Evolutionary conservation across 306 rosid species (phyloP).

Genomic region (Alnus rubra): DNA sequence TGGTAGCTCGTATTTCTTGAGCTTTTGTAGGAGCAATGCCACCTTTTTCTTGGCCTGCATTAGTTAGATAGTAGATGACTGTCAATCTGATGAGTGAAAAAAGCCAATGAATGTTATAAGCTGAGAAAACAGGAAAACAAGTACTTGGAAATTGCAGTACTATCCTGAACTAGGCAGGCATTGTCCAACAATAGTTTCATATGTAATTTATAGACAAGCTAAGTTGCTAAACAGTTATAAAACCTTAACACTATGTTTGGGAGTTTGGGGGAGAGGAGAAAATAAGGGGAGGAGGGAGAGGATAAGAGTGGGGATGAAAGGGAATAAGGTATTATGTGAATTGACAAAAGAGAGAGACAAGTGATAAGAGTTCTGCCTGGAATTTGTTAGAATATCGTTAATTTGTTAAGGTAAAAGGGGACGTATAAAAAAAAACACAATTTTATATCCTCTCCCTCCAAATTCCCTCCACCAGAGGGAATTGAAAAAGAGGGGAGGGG

Average conservation of each 20-base stretch:
- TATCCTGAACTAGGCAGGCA: background rate
- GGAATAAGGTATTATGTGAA: too few species aligned
- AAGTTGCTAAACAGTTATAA: background rate
- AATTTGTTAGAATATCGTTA: too few species aligned
- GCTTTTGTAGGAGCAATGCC: conserved; percentile 86
- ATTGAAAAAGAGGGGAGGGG: background rate
- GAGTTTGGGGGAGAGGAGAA: background rate
- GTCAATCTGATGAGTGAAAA: conserved; percentile 25
- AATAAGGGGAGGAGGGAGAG: too few species aligned
- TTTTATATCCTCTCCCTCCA: background rate
- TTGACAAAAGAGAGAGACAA: too few species aligned
- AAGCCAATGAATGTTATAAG: conserved; percentile 6
- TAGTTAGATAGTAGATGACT: conserved; percentile 18
- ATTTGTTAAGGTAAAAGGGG: too few species aligned
- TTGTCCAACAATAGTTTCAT: background rate
- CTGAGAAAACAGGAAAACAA: background rate
- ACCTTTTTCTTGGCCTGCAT: conserved; percentile 96
- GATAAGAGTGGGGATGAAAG: background rate
- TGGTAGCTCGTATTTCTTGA: conserved; percentile 92
- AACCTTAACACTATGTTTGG: background rate
- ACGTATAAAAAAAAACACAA: background rate
- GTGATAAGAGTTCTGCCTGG: too few species aligned
- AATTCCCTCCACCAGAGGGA: background rate
- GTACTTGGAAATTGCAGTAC: conserved; percentile 12
- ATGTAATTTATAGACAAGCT: background rate